Evolutionary conservation across 1,284 basidiomycete species (phyloP).

Genomic region (Pseudozyma flocculosa): DNA sequence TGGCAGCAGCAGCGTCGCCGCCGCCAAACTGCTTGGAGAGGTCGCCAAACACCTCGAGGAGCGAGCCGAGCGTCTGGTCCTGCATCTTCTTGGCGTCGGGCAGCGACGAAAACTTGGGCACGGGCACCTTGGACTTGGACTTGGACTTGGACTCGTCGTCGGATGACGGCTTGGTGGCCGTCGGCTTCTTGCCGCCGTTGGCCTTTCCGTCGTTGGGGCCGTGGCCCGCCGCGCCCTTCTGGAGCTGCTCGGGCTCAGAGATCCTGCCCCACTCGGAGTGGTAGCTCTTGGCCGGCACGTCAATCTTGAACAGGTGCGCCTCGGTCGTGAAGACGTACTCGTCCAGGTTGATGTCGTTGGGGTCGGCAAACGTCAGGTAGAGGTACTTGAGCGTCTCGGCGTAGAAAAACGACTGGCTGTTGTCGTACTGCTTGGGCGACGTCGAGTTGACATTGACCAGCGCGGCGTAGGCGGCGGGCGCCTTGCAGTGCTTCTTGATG

Average conservation of each 20-base stretch:
- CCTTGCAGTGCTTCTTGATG: slow-evolving; percentile 76
- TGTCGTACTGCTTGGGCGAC: slow-evolving; percentile 28
- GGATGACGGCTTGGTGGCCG: too few species aligned
- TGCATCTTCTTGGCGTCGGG: too few species aligned
- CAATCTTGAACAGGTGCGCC: slow-evolving; percentile 47
- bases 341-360: slow-evolving; percentile 26
- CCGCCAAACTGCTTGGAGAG: too few species aligned
- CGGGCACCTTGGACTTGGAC: too few species aligned
- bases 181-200: background rate
- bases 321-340: slow-evolving; percentile 53
- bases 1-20: too few species aligned
- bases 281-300: slow-evolving; percentile 19
- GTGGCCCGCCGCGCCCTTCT: background rate
- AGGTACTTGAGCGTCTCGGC: slow-evolving; percentile 53
- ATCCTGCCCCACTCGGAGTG: background rate
- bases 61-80: too few species aligned
- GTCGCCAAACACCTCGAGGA: too few species aligned
- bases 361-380: slow-evolving; percentile 47
- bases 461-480: slow-evolving; percentile 57
- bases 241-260: background rate
- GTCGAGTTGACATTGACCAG: slow-evolving; percentile 31
- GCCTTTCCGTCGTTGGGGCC: background rate
- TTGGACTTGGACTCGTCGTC: too few species aligned
- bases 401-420: slow-evolving; percentile 44
- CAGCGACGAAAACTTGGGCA: too few species aligned